Base-by-base conservation (phyloP, 495 filamentous ascomycete genomes). In the Neurospora tetraspora region DNA sequence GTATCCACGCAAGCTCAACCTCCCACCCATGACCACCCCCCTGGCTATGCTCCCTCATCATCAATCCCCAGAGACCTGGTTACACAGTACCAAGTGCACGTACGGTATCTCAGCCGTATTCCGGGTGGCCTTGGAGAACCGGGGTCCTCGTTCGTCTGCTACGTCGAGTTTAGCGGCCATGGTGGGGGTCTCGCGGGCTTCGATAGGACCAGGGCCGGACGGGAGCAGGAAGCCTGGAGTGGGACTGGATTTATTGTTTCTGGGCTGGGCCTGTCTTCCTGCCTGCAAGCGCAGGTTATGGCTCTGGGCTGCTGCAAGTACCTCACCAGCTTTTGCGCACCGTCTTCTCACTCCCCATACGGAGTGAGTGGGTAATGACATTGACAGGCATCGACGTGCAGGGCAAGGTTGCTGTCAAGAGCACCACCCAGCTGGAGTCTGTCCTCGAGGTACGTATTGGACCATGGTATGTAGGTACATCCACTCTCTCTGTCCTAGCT, bases 361-460 rank as follows among this genome's bases (percentile, higher is more conserved):
- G 23, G 23, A 61, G 53, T 34, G 27, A 16, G 53, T 61, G 53
- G 12, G 53, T 65, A 34, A 65, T 65, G 27, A 65, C 14, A 34
- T 65, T 65, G 27, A 65, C 53, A 65, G 14, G 27, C 53, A 65
- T 34, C 27, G 27, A 65, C 1, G 53, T 65, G 53, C 53, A 65
- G 53, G 27, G 7, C 53, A 65, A 65, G 14, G 53, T 65, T 65
- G 27, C 23, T 65, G 53, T 65, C 53, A 31, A 65, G 23, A 61
- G 53, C 34, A 65, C 53, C 43, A 31, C 36, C 42, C 23, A 31
- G 38, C 53, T 9, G 16, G n/a, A 27, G 61, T n/a, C n/a, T n/a
- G n/a, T n/a, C n/a, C n/a, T n/a, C n/a, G n/a, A n/a, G 61, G 70
- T 71, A 71, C 65, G 70, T 69, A 53, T 34, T 72, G 18, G 34